Evolutionary conservation across 1,139 yeast genomes (phyloP).

Genomic region (Geotrichum armillariae): DNA sequence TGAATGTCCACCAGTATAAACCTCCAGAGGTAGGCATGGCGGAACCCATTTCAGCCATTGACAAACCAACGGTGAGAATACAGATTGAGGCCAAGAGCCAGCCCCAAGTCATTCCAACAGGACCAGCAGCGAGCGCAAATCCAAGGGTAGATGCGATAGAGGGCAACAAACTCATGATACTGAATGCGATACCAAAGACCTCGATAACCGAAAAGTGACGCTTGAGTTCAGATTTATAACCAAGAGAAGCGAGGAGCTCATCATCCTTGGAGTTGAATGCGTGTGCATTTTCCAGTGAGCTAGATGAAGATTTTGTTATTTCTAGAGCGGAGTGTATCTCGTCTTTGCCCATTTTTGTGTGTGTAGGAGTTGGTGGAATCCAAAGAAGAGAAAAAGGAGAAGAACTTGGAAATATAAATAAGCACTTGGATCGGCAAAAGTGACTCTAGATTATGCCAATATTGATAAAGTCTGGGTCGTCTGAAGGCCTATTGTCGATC

Average conservation of each 20-base stretch:
- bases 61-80: slow-evolving; percentile 50
- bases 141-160: slow-evolving; percentile 51
- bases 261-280: too few species aligned
- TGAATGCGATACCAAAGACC: slow-evolving; percentile 58
- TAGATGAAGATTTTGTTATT: too few species aligned
- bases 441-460: too few species aligned
- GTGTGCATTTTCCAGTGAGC: too few species aligned
- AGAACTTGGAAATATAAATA: too few species aligned
- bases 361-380: too few species aligned
- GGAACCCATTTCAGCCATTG: slow-evolving; percentile 63
- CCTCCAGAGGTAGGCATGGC: slow-evolving; percentile 76
- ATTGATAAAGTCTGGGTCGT: too few species aligned
- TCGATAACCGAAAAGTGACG: slow-evolving; percentile 65
- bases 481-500: too few species aligned
- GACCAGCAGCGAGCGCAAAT: slow-evolving; percentile 51
- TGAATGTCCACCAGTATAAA: slow-evolving; percentile 52
- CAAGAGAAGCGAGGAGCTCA: slow-evolving; percentile 45
- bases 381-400: too few species aligned
- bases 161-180: slow-evolving; percentile 70
- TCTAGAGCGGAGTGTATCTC: too few species aligned
- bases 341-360: too few species aligned
- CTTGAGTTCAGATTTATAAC: slow-evolving; percentile 71
- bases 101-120: slow-evolving; percentile 63
- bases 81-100: slow-evolving; percentile 57
- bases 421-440: too few species aligned